A percentile compares a stretch with the other conserved stretches of the same genome.
phyloP scores from a whole-genome alignment of 2,329 filamentous ascomycete species.

The Tolypocladium cylindrosporum region DNA sequence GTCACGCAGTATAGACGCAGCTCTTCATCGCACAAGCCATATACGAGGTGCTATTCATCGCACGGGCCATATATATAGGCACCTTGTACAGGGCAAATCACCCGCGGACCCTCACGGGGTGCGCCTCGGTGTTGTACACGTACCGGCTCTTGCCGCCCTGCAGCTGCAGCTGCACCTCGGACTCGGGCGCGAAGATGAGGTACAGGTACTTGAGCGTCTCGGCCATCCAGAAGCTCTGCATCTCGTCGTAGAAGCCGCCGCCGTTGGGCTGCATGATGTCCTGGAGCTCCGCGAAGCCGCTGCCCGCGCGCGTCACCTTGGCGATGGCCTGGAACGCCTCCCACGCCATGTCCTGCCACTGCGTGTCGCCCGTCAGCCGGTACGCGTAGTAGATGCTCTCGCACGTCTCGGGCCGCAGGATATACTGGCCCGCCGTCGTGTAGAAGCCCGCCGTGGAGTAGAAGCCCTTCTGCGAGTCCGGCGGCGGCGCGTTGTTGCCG shows the following conservation, averaged over 20 bases:
- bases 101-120: constrained; percentile 24
- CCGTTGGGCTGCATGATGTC: constrained; percentile 57
- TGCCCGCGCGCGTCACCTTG: constrained; percentile 48
- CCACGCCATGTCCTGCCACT: constrained; percentile 81
- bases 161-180: constrained; percentile 41
- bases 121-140: constrained; percentile 41
- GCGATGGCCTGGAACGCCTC: constrained; percentile 63
- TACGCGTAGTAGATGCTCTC: constrained; percentile 85
- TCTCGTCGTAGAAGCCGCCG: constrained; percentile 55
- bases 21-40: neutral
- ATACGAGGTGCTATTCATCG: neutral
- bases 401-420: constrained; percentile 70
- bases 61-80: neutral
- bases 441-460: constrained; percentile 64
- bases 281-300: constrained; percentile 55
- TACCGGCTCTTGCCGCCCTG: constrained; percentile 34
- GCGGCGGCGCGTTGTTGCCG: constrained; percentile 29
- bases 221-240: constrained; percentile 83
- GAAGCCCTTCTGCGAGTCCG: constrained; percentile 42
- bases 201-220: constrained; percentile 82
- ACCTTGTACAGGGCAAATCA: neutral
- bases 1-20: neutral
- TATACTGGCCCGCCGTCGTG: constrained; percentile 50
- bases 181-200: constrained; percentile 57
- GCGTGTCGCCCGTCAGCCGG: constrained; percentile 62